phyloP scores from a whole-genome alignment of 2,329 filamentous ascomycete genomes.

The Botryotinia calthae region DNA sequence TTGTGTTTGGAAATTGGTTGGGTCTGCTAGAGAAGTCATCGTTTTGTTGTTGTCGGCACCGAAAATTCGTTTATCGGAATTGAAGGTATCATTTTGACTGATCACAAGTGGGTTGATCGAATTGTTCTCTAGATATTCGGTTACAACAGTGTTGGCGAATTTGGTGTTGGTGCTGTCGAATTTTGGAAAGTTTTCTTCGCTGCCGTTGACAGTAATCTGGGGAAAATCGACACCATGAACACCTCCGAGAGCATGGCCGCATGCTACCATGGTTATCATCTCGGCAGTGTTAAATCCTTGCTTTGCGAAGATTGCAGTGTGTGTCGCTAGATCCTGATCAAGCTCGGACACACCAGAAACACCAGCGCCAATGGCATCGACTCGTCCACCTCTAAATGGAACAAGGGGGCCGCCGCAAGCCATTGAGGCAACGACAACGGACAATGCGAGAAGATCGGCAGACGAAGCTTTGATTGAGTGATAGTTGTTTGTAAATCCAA shows the following conservation, averaged over 20 bases:
- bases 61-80: constrained; percentile 56
- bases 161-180: not conserved
- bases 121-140: not conserved
- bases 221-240: constrained; percentile 24
- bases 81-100: constrained; percentile 47
- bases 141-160: not conserved
- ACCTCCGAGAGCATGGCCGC: constrained; percentile 28
- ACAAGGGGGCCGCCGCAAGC: constrained; percentile 14
- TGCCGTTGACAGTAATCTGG: not conserved
- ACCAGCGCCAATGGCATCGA: constrained; percentile 29
- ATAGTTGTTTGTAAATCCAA: not conserved
- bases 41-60: constrained; percentile 55
- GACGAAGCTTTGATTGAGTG: constrained; percentile 14
- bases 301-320: constrained; percentile 25
- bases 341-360: constrained; percentile 29
- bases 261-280: constrained; percentile 27
- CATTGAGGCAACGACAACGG: not conserved
- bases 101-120: constrained; percentile 35
- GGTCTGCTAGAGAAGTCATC: constrained; percentile 47
- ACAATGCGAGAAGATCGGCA: constrained; percentile 26
- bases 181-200: not conserved
- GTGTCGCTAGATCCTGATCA: constrained; percentile 21
- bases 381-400: constrained; percentile 27
- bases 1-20: constrained; percentile 44
- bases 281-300: constrained; percentile 30